A percentile compares a stretch with the other conserved stretches of the same genome.
phyloP scores from a whole-genome alignment of 78 protist genomes.

The Capsaspora owczarzaki region DNA sequence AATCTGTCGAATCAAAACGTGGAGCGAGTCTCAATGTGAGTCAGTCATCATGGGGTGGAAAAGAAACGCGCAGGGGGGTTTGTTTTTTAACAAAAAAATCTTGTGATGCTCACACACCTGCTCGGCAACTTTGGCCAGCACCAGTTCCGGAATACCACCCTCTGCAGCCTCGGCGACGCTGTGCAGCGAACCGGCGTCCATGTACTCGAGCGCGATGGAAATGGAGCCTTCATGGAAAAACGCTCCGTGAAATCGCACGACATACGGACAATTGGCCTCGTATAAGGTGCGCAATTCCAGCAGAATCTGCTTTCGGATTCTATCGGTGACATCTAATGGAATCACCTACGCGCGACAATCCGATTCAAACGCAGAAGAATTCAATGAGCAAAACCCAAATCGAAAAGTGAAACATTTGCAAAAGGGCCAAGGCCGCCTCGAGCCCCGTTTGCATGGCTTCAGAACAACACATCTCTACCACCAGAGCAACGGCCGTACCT shows the following conservation, averaged over 20 bases:
- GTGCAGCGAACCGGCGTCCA: conserved; percentile 55
- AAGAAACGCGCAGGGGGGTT: too few species aligned
- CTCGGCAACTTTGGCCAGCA: conserved; percentile 30
- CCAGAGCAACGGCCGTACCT: too few species aligned
- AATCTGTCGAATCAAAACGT: background rate
- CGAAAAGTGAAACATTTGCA: too few species aligned
- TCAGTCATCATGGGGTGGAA: too few species aligned
- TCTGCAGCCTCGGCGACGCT: background rate
- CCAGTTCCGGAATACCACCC: conserved; percentile 33
- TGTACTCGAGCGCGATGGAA: conserved; percentile 26
- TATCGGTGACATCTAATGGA: conserved; percentile 48
- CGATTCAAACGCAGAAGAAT: too few species aligned
- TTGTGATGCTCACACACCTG: too few species aligned
- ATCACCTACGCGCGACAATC: conserved; percentile 6
- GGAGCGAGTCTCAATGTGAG: background rate
- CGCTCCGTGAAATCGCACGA: conserved; percentile 63
- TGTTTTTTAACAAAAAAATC: too few species aligned
- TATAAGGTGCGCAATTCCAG: conserved; percentile 55
- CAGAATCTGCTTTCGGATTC: conserved; percentile 51
- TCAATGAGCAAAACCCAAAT: too few species aligned
- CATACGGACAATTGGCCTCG: conserved; percentile 25
- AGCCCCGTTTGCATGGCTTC: background rate
- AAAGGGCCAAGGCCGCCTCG: background rate
- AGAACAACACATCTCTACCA: too few species aligned
- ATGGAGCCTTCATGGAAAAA: conserved; percentile 56